Base-by-base conservation (phyloP, 805 yeast species). In the Torulaspora maleeae region DNA sequence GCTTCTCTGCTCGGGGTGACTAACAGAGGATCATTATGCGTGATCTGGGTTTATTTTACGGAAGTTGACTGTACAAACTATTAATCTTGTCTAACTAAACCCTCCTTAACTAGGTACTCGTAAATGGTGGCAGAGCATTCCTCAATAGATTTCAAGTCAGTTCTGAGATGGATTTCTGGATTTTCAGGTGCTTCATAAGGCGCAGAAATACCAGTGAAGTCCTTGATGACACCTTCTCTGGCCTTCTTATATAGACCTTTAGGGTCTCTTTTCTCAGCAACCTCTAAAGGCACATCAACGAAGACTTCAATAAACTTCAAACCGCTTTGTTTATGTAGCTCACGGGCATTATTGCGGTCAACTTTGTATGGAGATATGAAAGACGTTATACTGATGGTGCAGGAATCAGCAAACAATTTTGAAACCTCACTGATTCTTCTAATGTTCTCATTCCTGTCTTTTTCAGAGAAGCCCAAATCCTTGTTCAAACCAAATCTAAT, bases 201-300 rank as follows among this genome's bases (percentile, higher is more conserved):
- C 9, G 96, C 97, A 53, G 89, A 82, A 47, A 90, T 84, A 46
- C 98, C 98, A 12, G 98, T 90, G 72, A 90, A 90, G 63, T 90
- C 95, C 69, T 86, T 86, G 66, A 90, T 90, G 50, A 84, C 72
- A 28, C 98, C 98, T 61, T 89, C 93, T 67, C 97, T 81, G 13
- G 98, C 98, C 76, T 91, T 91, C 70, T 89, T 89, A 74, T 91
- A 91, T 55, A 91, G 73, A 10, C 98, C 98, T 73, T 91, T 91
- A 52, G 98, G 98, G 68, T 91, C 98, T 72, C 98, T 86, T 68
- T 87, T 78, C 74, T 91, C 98, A 41, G 97, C 98, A 51, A 91
- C 88, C 60, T 83, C 89, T 41, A 91, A 75, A 28, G 98, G 97
- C 36, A 89, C 97, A 66, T 90, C 96, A 29, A 90, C 91, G 55